Evolutionary conservation across 768 basidiomycete genomes (phyloP).

Genomic region (Exsudoporus frostii): DNA sequence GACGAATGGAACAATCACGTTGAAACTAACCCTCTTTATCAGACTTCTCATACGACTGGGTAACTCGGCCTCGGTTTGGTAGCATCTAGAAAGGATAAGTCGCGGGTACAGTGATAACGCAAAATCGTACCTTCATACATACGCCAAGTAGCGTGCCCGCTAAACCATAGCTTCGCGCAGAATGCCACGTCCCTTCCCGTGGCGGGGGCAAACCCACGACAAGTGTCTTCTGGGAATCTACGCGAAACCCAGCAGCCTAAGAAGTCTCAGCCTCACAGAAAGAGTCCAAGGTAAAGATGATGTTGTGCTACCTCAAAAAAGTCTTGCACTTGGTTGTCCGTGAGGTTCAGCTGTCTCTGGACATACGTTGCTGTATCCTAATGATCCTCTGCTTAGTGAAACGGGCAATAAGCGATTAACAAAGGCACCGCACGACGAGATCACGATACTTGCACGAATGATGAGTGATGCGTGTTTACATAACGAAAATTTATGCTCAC

Average conservation of each 20-base stretch:
- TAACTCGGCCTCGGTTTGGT: slow-evolving; percentile 37
- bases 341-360: slow-evolving; percentile 39
- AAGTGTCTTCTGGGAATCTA: slow-evolving; percentile 39
- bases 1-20: neutral
- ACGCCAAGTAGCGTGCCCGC: slow-evolving; percentile 38
- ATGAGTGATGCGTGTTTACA: neutral
- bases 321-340: slow-evolving; percentile 41
- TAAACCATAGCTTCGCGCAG: slow-evolving; percentile 42
- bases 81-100: slow-evolving; percentile 34
- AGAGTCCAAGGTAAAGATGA: neutral
- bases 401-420: neutral
- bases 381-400: neutral
- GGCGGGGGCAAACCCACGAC: slow-evolving; percentile 45
- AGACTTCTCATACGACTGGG: slow-evolving; percentile 23
- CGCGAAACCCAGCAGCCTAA: slow-evolving; percentile 40
- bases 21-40: slow-evolving; percentile 23
- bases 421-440: slow-evolving; percentile 29
- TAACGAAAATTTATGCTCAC: slow-evolving; percentile 18
- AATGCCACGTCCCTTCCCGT: slow-evolving; percentile 33
- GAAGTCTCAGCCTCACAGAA: neutral
- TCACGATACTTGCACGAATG: slow-evolving; percentile 37
- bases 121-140: slow-evolving; percentile 34
- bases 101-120: neutral
- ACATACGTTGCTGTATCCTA: slow-evolving; percentile 46
- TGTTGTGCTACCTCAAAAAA: slow-evolving; percentile 39